Conservation (phyloP, 2,329 filamentous ascomycete species). For the Monosporascus sp. region DNA sequence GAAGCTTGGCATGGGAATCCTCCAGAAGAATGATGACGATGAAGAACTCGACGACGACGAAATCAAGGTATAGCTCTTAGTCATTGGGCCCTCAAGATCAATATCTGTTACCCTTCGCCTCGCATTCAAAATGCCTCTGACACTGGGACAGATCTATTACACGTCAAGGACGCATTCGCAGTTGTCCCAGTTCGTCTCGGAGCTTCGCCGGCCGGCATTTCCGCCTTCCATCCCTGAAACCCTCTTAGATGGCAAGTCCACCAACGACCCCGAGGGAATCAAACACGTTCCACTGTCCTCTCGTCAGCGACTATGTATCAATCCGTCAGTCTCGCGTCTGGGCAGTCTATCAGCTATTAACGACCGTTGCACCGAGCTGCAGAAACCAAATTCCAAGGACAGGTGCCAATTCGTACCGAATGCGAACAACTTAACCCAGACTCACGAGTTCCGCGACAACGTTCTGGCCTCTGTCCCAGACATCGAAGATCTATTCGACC, state of each 20-base stretch:
- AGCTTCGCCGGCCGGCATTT: constrained; percentile 72
- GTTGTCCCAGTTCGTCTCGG: constrained; percentile 78
- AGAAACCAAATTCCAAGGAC: constrained; percentile 63
- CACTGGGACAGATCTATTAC: constrained; percentile 63
- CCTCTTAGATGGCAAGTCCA: constrained; percentile 20
- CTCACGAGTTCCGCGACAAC: constrained; percentile 79
- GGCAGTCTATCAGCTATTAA: constrained; percentile 77
- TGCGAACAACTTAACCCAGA: constrained; percentile 66
- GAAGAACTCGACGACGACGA: constrained; percentile 53
- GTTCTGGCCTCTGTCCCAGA: constrained; percentile 80
- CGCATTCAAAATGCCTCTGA: background rate
- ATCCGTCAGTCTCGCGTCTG: constrained; percentile 70
- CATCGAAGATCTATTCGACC: constrained; percentile 79
- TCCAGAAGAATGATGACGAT: constrained; percentile 29
- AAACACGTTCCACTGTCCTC: constrained; percentile 84
- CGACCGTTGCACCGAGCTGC: constrained; percentile 84
- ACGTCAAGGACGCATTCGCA: constrained; percentile 93
- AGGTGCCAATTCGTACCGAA: constrained; percentile 74
- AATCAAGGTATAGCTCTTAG: constrained; percentile 51
- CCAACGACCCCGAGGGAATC: constrained; percentile 48
- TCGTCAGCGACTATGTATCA: constrained; percentile 85
- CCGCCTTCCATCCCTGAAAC: constrained; percentile 61
- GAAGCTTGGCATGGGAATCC: constrained; percentile 48
- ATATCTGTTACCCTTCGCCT: too few species aligned
- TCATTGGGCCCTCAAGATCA: too few species aligned